phyloP scores from a whole-genome alignment of 768 basidiomycete species.

The Russula sp. region DNA sequence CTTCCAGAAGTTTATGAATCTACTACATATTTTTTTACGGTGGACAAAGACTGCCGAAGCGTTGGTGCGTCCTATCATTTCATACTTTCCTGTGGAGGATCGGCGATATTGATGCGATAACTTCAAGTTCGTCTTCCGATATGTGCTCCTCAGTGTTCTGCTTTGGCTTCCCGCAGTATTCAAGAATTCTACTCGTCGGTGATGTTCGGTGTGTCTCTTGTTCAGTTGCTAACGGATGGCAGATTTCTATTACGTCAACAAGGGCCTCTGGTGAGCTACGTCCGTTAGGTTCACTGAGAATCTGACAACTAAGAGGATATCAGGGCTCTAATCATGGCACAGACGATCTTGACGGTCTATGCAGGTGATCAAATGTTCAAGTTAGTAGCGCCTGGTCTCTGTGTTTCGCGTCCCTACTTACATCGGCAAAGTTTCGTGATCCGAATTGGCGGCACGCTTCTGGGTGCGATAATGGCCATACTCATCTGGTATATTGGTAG shows the following conservation, averaged over 20 bases:
- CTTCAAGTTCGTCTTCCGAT: slow-evolving; percentile 49
- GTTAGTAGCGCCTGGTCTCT: slow-evolving; percentile 32
- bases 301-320: neutral
- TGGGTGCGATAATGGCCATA: slow-evolving; percentile 48
- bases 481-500: slow-evolving; percentile 50
- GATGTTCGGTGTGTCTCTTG: neutral
- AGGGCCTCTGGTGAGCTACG: slow-evolving; percentile 45
- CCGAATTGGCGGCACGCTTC: slow-evolving; percentile 46
- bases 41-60: slow-evolving; percentile 46
- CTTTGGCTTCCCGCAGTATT: slow-evolving; percentile 53
- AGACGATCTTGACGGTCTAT: slow-evolving; percentile 55
- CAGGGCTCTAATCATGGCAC: slow-evolving; percentile 59
- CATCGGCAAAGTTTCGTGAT: slow-evolving; percentile 40
- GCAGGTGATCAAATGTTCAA: slow-evolving; percentile 57
- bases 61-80: slow-evolving; percentile 36
- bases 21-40: slow-evolving; percentile 38
- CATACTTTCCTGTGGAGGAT: neutral
- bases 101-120: slow-evolving; percentile 5
- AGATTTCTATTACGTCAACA: slow-evolving; percentile 46
- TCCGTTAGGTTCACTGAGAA: neutral
- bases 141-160: slow-evolving; percentile 47
- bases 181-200: slow-evolving; percentile 44
- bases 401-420: slow-evolving; percentile 1
- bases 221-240: slow-evolving; percentile 11
- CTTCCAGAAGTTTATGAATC: slow-evolving; percentile 42